These are phyloP conservation scores for Begonia loranthoides DNA, from an alignment of 306 rosid genomes.

Conservation along the genomic window DNA sequence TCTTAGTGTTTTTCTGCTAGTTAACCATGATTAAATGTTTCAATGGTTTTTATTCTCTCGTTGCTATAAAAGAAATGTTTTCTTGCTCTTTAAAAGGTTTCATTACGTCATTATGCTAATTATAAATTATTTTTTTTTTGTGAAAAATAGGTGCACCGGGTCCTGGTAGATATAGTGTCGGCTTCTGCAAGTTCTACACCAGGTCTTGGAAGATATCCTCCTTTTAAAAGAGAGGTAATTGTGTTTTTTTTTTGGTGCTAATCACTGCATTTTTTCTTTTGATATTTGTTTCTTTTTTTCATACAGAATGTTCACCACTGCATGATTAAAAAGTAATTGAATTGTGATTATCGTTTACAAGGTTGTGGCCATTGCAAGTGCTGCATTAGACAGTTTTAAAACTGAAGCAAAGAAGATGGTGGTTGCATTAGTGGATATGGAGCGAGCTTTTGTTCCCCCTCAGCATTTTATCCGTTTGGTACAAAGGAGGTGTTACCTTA, in stretches of 20 bases:
- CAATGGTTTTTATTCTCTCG: too few relatives aligned
- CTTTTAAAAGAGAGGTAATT: conserved; percentile 84
- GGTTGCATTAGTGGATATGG: conserved; percentile 97
- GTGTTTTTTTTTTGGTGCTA: neutral
- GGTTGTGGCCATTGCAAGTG: conserved; percentile 82
- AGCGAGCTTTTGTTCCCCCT: conserved; percentile 98
- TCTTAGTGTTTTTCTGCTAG: too few relatives aligned
- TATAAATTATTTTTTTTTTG: conserved; percentile 9
- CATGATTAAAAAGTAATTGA: neutral
- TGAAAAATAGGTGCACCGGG: conserved; percentile 68
- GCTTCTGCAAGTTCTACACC: conserved; percentile 88
- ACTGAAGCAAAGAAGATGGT: conserved; percentile 94
- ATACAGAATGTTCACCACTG: neutral
- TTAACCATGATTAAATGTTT: too few relatives aligned
- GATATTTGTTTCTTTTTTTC: conserved; percentile 1
- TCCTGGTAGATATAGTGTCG: conserved; percentile 78
- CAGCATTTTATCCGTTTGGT: conserved; percentile 95
- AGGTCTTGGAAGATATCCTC: conserved; percentile 96
- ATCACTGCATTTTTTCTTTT: too few relatives aligned
- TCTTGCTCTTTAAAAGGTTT: neutral
- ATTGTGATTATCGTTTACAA: conserved; percentile 11
- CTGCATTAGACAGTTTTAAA: conserved; percentile 79
- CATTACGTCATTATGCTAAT: neutral
- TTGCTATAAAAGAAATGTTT: too few relatives aligned
- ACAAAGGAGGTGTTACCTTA: conserved; percentile 49